These are phyloP conservation scores for Obelidium mucronatum DNA, from an alignment of 192 early-diverging fungal genomes.

Conservation along the genomic window DNA sequence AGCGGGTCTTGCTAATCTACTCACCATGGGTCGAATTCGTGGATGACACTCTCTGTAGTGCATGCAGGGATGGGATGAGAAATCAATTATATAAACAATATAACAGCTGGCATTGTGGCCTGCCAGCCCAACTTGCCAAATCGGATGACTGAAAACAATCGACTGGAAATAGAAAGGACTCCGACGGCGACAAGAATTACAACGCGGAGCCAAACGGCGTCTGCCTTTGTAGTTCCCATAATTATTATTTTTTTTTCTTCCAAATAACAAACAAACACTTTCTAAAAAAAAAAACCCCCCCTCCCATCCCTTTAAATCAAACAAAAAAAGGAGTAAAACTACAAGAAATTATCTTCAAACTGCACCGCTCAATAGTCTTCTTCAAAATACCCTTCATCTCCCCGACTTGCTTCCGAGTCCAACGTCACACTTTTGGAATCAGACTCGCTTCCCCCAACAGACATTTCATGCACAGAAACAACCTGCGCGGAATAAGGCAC, in stretches of 20 bases:
- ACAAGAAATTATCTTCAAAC: too few species aligned
- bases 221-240: slow-evolving; percentile 14
- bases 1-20: too few species aligned
- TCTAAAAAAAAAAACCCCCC: not conserved
- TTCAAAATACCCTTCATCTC: slow-evolving; percentile 41
- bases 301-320: too few species aligned
- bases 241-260: too few species aligned
- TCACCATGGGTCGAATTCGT: slow-evolving; percentile 98
- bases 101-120: not conserved
- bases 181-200: slow-evolving; percentile 90
- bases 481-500: slow-evolving; percentile 28
- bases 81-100: slow-evolving; percentile 1
- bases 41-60: slow-evolving; percentile 89
- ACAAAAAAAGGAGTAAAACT: too few species aligned
- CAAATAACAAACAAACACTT: not conserved
- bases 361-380: slow-evolving; percentile 28
- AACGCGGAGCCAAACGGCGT: slow-evolving; percentile 71
- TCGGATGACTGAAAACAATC: slow-evolving; percentile 96
- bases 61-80: too few species aligned
- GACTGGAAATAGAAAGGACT: slow-evolving; percentile 84
- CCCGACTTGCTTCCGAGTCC: not conserved
- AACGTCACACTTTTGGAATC: slow-evolving; percentile 19
- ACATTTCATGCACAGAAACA: not conserved
- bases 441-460: not conserved
- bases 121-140: slow-evolving; percentile 59